Evolutionary conservation across 2,329 filamentous ascomycete genomes (phyloP), one percentile per base, ranked within the genome.

Genomic region (Ophiostoma perfectum): DNA sequence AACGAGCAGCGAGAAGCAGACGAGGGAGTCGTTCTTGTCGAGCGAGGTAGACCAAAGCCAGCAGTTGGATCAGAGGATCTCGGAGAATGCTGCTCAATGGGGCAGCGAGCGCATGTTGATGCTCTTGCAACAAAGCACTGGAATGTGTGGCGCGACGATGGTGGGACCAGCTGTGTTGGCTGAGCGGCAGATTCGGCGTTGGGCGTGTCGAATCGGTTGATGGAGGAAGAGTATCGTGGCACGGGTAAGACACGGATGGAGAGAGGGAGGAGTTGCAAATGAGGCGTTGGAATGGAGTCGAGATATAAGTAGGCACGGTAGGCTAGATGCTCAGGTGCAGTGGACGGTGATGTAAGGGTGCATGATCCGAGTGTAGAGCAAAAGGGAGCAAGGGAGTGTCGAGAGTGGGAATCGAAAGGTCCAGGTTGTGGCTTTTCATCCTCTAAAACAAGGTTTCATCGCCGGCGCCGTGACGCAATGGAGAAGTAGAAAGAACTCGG

Each of bases 391-490:
- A 58, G 52, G 14, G 16, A 47, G 47, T 27, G 27, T 27, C 27
- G 27, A 27, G 27, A 27, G 27, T 27, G 6, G 27, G 27, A 36
- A 66, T 14, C 60, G 16, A 60, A 64, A 52, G 39, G n/a, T 44
- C 9, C 39, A 44, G 41, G 3, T 55, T 58, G 66, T 66, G 38
- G 64, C 66, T 64, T 68, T 66, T 67, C 27, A 27, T 66, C 67
- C 16, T 63, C 58, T 41, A 27, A 69, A 69, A 69, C 67, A 69
- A 41, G 66, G 66, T 70, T 70, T 68, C 66, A 70, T 41, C 52
- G 55, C 8, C 38, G 27, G 58, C 16, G 65, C 52, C 69, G 69
- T 71, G 69, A 71, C 68, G 71, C 65, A 69, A 71, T 69, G 47
- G 66, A 65, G 49, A 58, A 49, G 27, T 55, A 64, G n/a, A 49